A percentile compares a stretch with the other conserved stretches of the same genome.
phyloP scores from a whole-genome alignment of 2,329 filamentous ascomycete species.

The Calonectria pauciramosa region DNA sequence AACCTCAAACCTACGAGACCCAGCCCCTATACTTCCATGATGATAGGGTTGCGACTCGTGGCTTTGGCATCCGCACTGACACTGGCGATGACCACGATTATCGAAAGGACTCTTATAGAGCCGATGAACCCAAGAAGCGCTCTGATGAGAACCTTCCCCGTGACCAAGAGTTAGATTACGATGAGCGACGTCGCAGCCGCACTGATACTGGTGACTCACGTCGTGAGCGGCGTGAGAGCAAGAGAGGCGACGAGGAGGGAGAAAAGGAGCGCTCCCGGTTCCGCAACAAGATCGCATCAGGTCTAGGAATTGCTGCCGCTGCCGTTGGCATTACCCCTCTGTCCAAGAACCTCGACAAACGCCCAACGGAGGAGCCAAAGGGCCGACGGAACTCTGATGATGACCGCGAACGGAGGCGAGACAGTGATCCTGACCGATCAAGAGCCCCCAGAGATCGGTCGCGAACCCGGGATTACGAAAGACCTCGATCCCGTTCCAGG shows the following conservation, averaged over 20 bases:
- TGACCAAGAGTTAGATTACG: constrained; percentile 46
- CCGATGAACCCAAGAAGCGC: constrained; percentile 46
- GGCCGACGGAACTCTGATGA: constrained; percentile 50
- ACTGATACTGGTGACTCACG: constrained; percentile 43
- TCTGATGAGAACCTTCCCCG: constrained; percentile 49
- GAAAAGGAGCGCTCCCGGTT: constrained; percentile 58
- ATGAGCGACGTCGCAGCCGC: constrained; percentile 47
- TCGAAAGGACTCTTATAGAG: constrained; percentile 53
- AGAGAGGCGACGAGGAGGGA: constrained; percentile 50
- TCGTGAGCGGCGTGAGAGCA: constrained; percentile 49
- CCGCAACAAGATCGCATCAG: constrained; percentile 63
- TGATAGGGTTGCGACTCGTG: constrained; percentile 61
- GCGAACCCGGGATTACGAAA: constrained; percentile 39
- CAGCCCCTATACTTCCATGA: constrained; percentile 57
- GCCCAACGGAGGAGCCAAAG: constrained; percentile 46
- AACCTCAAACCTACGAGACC: constrained; percentile 42
- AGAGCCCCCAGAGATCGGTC: constrained; percentile 29
- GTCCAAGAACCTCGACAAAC: constrained; percentile 56
- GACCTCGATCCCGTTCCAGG: constrained; percentile 27
- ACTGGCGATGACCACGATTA: constrained; percentile 56
- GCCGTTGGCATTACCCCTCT: constrained; percentile 59
- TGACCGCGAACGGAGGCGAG: constrained; percentile 43
- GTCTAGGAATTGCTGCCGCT: constrained; percentile 63
- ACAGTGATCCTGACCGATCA: constrained; percentile 37
- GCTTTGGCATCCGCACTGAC: constrained; percentile 66